A percentile compares a stretch with the other conserved stretches of the same genome.
Evolutionary conservation across 2,329 filamentous ascomycete genomes (phyloP).

Genomic region (Geosmithia putterillii): DNA sequence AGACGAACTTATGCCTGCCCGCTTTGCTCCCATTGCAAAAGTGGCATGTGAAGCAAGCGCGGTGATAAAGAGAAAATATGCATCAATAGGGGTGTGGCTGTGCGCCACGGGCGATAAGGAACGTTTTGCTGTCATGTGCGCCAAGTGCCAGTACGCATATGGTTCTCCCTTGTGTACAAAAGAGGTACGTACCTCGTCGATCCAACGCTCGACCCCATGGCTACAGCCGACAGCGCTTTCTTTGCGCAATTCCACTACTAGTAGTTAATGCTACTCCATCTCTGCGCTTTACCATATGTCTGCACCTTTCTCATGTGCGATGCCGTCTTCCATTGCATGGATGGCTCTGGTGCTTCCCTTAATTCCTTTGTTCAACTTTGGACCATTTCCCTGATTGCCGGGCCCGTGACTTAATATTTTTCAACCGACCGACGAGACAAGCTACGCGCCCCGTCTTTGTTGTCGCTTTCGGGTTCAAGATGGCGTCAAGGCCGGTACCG

Average conservation of each 20-base stretch:
- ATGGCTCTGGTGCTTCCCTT: not conserved
- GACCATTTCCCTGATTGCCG: not conserved
- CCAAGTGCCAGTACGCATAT: not conserved
- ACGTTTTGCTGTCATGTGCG: not conserved
- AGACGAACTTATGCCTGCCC: too few species aligned
- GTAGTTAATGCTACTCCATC: not conserved
- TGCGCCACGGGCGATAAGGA: not conserved
- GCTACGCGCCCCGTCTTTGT: not conserved
- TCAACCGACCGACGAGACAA: not conserved
- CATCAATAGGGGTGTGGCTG: not conserved
- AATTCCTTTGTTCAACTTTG: not conserved
- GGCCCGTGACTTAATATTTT: not conserved
- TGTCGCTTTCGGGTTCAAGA: not conserved
- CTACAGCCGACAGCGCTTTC: not conserved
- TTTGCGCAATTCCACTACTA: not conserved
- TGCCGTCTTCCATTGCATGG: not conserved
- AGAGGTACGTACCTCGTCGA: not conserved
- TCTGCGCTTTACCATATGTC: not conserved
- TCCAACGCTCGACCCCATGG: not conserved
- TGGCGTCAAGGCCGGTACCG: conserved; percentile 1
- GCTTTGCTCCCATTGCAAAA: too few species aligned
- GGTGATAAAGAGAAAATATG: too few species aligned
- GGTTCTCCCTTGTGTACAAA: not conserved
- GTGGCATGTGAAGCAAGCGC: too few species aligned
- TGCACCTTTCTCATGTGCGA: not conserved